These are phyloP conservation scores for Mycena vitilis DNA, from an alignment of 768 basidiomycete genomes.

Conservation along the genomic window DNA sequence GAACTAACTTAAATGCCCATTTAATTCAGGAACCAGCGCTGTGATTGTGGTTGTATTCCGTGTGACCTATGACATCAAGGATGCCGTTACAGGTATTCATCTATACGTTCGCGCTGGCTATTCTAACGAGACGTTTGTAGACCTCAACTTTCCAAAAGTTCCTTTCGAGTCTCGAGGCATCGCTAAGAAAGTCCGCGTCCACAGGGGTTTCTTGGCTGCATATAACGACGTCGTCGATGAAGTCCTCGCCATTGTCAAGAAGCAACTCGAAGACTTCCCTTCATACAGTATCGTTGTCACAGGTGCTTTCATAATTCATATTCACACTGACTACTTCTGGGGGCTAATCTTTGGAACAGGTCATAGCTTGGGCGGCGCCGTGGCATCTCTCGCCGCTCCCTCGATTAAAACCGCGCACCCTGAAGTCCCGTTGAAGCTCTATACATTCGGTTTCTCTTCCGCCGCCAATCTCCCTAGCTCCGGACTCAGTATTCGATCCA, in stretches of 20 bases:
- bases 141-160: slow-evolving; percentile 44
- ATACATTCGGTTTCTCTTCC: too few species aligned
- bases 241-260: slow-evolving; percentile 1
- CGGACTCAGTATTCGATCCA: too few species aligned
- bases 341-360: too few species aligned
- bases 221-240: slow-evolving; percentile 13
- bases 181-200: slow-evolving; percentile 18
- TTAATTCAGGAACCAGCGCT: too few species aligned
- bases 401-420: too few species aligned
- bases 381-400: too few species aligned
- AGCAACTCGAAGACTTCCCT: background rate
- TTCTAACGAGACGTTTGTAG: background rate
- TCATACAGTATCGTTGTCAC: background rate
- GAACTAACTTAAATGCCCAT: too few species aligned
- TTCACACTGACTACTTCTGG: too few species aligned
- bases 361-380: too few species aligned
- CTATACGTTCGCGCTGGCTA: slow-evolving; percentile 30
- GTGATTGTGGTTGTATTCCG: slow-evolving; percentile 51
- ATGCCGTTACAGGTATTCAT: slow-evolving; percentile 46
- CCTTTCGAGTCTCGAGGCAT: slow-evolving; percentile 46
- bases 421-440: too few species aligned
- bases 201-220: slow-evolving; percentile 8
- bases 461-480: too few species aligned
- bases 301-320: too few species aligned
- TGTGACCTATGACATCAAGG: slow-evolving; percentile 45